phyloP scores from a whole-genome alignment of 2,329 filamentous ascomycete species.

The Apiospora aurea region DNA sequence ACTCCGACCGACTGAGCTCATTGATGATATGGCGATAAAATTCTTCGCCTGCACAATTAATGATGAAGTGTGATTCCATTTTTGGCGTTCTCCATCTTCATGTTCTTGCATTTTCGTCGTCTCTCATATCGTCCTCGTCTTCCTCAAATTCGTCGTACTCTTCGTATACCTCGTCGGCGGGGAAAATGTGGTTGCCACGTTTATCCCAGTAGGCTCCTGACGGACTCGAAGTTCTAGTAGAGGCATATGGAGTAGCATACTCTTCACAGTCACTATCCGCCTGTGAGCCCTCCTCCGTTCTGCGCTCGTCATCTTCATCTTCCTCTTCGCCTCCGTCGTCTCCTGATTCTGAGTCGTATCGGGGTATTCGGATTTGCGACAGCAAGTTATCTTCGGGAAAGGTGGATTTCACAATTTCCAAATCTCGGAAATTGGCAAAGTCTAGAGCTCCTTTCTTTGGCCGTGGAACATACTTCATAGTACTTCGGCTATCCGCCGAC shows the following conservation, averaged over 20 bases:
- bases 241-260: not conserved
- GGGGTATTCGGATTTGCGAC: not conserved
- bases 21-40: not conserved
- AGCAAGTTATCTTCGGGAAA: not conserved
- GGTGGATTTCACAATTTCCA: not conserved
- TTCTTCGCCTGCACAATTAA: not conserved
- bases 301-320: not conserved
- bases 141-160: constrained; percentile 6
- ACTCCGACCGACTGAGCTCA: not conserved
- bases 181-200: constrained; percentile 25
- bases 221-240: not conserved
- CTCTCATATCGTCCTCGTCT: constrained; percentile 16
- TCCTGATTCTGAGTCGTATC: not conserved
- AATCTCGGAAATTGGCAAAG: constrained; percentile 17
- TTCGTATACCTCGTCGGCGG: constrained; percentile 22
- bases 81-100: not conserved
- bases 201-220: constrained; percentile 25
- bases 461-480: not conserved
- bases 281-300: not conserved
- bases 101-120: not conserved
- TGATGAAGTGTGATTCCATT: not conserved
- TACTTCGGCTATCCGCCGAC: not conserved
- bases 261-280: not conserved
- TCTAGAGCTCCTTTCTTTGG: constrained; percentile 19
- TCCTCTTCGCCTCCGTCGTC: not conserved